These are phyloP conservation scores for Coleophoma crateriformis DNA, from an alignment of 2,329 filamentous ascomycete species.

Conservation along the genomic window DNA sequence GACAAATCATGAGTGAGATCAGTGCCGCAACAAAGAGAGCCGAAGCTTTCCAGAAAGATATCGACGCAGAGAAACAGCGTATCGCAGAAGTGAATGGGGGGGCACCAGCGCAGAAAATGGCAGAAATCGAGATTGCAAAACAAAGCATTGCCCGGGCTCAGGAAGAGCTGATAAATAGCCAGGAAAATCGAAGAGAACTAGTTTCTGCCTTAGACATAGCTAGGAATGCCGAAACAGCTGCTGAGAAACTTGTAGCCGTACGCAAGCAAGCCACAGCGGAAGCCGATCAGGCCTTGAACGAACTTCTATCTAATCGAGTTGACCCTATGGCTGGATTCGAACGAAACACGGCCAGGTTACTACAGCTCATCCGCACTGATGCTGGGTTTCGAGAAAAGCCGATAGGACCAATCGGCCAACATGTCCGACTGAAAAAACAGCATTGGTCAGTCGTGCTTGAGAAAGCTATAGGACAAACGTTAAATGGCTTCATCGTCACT, in stretches of 20 bases:
- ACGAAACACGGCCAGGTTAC: conserved; percentile 53
- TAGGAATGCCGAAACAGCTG: conserved; percentile 25
- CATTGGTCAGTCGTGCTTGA: conserved; percentile 84
- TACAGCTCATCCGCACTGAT: conserved; percentile 67
- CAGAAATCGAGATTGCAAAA: conserved; percentile 54
- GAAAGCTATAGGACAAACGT: conserved; percentile 59
- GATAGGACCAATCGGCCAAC: conserved; percentile 75
- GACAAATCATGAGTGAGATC: conserved; percentile 55
- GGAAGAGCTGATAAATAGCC: conserved; percentile 34
- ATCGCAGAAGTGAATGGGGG: conserved; percentile 67
- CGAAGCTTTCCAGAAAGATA: conserved; percentile 38
- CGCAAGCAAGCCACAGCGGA: conserved; percentile 50
- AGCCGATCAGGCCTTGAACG: conserved; percentile 43
- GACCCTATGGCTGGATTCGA: conserved; percentile 62
- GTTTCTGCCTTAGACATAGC: conserved; percentile 28
- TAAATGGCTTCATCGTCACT: conserved; percentile 78
- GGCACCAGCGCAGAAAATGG: conserved; percentile 54
- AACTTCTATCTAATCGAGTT: conserved; percentile 50
- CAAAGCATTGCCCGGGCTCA: conserved; percentile 39
- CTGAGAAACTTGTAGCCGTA: conserved; percentile 16
- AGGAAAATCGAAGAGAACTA: conserved; percentile 29
- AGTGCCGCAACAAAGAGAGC: conserved; percentile 45
- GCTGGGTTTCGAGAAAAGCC: conserved; percentile 64
- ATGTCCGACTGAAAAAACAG: conserved; percentile 71
- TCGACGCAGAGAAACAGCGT: conserved; percentile 51